A percentile compares a stretch with the other conserved stretches of the same genome.
phyloP scores from a whole-genome alignment of 2,329 filamentous ascomycete genomes.

The Beauveria scarabaeidicola region DNA sequence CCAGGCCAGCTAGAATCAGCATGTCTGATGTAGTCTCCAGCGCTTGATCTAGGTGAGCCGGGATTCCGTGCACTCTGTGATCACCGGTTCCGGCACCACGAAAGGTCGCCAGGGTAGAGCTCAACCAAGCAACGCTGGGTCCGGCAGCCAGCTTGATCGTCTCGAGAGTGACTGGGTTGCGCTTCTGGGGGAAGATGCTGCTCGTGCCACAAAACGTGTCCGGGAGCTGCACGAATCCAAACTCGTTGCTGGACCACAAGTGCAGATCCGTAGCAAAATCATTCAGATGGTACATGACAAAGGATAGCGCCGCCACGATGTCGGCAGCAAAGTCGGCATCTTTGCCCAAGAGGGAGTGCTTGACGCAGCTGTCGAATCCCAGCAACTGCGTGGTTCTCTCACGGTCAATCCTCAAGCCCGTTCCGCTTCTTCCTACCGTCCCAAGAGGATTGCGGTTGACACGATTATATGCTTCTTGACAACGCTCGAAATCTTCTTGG shows the following conservation, averaged over 20 bases:
- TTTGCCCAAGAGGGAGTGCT: conserved; percentile 9
- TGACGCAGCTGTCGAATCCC: conserved; percentile 8
- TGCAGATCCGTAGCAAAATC: conserved; percentile 12
- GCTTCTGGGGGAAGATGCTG: conserved; percentile 14
- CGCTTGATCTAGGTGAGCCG: conserved; percentile 6
- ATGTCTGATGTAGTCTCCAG: conserved; percentile 10
- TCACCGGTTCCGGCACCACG: conserved; percentile 8
- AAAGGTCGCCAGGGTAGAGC: conserved; percentile 10
- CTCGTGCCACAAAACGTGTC: conserved; percentile 12
- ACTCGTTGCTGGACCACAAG: conserved; percentile 12
- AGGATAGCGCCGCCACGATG: conserved; percentile 6
- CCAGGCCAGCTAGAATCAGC: conserved; percentile 8
- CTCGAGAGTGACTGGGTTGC: conserved; percentile 12
- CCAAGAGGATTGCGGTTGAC: conserved; percentile 10
- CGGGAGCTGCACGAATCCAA: conserved; percentile 9
- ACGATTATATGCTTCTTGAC: conserved; percentile 9
- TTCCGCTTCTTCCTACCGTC: conserved; percentile 8
- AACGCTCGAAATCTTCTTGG: conserved; percentile 12
- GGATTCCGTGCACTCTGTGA: conserved; percentile 5
- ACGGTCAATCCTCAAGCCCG: conserved; percentile 7
- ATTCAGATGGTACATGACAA: conserved; percentile 11
- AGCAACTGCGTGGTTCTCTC: conserved; percentile 6
- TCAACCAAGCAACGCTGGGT: conserved; percentile 8
- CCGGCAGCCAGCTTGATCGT: conserved; percentile 11
- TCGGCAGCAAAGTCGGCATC: conserved; percentile 11